These are phyloP conservation scores for Aspergillus arachidicola DNA, from an alignment of 2,329 filamentous ascomycete genomes.

Conservation along the genomic window DNA sequence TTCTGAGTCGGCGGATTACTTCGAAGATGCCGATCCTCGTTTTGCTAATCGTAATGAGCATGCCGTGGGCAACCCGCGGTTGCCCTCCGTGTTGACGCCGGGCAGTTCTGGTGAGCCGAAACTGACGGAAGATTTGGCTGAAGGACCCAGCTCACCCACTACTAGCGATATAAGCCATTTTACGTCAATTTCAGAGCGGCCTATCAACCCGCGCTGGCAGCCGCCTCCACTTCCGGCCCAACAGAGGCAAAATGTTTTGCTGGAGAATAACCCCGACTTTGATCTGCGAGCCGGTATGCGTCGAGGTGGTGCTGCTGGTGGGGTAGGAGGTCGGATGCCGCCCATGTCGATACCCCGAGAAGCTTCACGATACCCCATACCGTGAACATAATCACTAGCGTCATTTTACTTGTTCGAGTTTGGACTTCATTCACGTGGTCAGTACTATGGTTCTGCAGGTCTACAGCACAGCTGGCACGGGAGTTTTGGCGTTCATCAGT, in stretches of 20 bases:
- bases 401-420: neutral
- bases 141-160: slow-evolving; percentile 69
- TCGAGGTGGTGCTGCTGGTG: slow-evolving; percentile 22
- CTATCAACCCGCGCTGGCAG: slow-evolving; percentile 84
- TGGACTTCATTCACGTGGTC: slow-evolving; percentile 5
- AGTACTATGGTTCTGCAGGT: neutral
- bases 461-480: neutral
- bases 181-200: slow-evolving; percentile 85
- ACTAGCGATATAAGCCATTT: slow-evolving; percentile 82
- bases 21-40: slow-evolving; percentile 89
- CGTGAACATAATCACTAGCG: slow-evolving; percentile 18
- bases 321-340: slow-evolving; percentile 29
- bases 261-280: slow-evolving; percentile 86
- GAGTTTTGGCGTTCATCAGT: slow-evolving; percentile 6
- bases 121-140: slow-evolving; percentile 56
- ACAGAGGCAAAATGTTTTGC: slow-evolving; percentile 70
- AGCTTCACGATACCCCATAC: slow-evolving; percentile 28
- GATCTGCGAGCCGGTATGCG: slow-evolving; percentile 58
- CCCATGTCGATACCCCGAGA: slow-evolving; percentile 23
- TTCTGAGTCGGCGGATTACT: slow-evolving; percentile 62
- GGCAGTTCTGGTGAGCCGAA: slow-evolving; percentile 44
- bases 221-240: slow-evolving; percentile 46
- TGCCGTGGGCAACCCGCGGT: slow-evolving; percentile 26
- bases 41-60: slow-evolving; percentile 59
- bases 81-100: slow-evolving; percentile 43